Base-by-base conservation (phyloP, 345 rosid species). In the Hibiscus tridactylites region DNA sequence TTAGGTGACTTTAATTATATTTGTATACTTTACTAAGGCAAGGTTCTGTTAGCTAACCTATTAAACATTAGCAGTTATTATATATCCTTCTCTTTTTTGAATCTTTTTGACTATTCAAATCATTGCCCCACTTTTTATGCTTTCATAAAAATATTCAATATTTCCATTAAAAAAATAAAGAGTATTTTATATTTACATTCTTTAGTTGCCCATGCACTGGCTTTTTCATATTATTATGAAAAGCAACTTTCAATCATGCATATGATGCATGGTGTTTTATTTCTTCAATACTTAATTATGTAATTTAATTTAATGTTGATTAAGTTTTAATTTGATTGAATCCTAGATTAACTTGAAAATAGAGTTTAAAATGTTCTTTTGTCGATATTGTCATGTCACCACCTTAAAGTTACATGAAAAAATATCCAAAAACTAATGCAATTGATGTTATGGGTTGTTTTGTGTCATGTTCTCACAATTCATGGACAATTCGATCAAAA, bases 71-170 rank as follows among this genome's bases (percentile, higher is more conserved):
- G 24, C 28, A 72, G 53, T 79, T 65, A 19, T 52, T 73, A 73
- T 68, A 58, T 71, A 64, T 64, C 63, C 50, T 75, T 57, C 49
- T 46, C 44, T 68, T 57, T 39, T n/a, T 47, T 65, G 39, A 47
- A 37, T 56, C 78, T 71, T 78, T 80, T 83, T 78, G 61, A 83
- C 76, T 59, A 15, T 16, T 62, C 75, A 68, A 71, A 67, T 75
- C 70, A 77, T 71, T 71, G 71, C 31, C 73, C 67, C 67, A 59
- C 73, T 63, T 75, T 9, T 70, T 65, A 29, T 62, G 49, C 65
- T 66, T 26, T 26, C 62, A 58, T 24, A 62, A 28, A 31, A 28
- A 15, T 49, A 47, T 15, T 66, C 2, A 15, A 49, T 16, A 47
- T 46, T 21, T 65, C 24, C 44, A 39, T 56, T 54, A 19, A 26